These are phyloP conservation scores for Rhamnella rubrinervis DNA, from an alignment of 331 rosid species.

Conservation along the genomic window DNA sequence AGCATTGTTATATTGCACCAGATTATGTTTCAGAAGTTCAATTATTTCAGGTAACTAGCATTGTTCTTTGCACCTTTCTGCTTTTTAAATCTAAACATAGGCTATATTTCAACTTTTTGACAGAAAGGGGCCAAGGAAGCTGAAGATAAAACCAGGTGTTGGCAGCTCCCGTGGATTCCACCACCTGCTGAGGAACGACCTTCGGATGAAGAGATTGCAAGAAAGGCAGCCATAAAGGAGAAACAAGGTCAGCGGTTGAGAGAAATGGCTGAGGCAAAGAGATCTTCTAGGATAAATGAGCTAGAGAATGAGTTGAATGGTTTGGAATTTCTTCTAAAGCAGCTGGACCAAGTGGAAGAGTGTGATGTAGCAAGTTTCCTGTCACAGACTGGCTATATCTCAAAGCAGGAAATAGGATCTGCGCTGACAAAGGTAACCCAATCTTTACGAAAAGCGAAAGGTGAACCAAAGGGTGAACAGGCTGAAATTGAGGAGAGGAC, in stretches of 20 bases:
- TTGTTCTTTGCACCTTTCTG: conserved; percentile 17
- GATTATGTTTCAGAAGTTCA: conserved; percentile 74
- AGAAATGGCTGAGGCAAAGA: conserved; percentile 99
- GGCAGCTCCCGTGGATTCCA: conserved; percentile 99
- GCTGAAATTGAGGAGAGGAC: conserved; percentile 67
- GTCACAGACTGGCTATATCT: conserved; percentile 77
- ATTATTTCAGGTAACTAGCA: conserved; percentile 66
- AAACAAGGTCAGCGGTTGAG: conserved; percentile 93
- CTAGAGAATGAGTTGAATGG: conserved; percentile 85
- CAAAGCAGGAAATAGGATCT: conserved; percentile 87
- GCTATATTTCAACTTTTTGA: conserved; percentile 10
- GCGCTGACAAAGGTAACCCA: conserved; percentile 66
- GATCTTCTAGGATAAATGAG: conserved; percentile 85
- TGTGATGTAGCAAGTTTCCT: conserved; percentile 61
- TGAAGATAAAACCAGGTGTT: conserved; percentile 80
- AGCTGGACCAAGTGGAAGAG: conserved; percentile 80
- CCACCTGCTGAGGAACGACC: conserved; percentile 95
- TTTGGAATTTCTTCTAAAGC: conserved; percentile 81
- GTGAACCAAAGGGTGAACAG: conserved; percentile 77
- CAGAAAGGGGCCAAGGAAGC: conserved; percentile 81
- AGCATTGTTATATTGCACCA: conserved; percentile 79
- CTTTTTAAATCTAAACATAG: conserved; percentile 9
- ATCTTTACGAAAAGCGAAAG: conserved; percentile 85
- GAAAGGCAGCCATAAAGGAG: conserved; percentile 97
- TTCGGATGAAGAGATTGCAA: conserved; percentile 93